These are phyloP conservation scores for Phytophthora meadii DNA, from an alignment of 352 stramenopile genomes.

Conservation along the genomic window DNA sequence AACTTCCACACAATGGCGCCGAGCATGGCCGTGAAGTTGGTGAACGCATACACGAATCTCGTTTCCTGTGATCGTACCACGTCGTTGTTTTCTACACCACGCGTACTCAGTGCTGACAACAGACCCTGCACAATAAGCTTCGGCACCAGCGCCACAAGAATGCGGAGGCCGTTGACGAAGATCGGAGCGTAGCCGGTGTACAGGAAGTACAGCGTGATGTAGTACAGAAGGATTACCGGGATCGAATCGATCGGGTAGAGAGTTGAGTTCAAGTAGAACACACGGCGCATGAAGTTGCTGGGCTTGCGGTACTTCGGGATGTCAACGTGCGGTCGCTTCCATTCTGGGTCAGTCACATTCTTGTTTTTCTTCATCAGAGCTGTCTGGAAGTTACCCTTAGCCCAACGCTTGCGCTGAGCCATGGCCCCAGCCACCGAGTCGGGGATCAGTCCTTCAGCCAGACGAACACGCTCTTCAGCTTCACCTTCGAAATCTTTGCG, in stretches of 20 bases:
- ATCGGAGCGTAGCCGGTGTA: slow-evolving; percentile 87
- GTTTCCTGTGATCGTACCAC: slow-evolving; percentile 83
- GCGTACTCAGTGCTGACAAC: slow-evolving; percentile 79
- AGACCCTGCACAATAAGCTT: slow-evolving; percentile 81
- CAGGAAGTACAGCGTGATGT: slow-evolving; percentile 88
- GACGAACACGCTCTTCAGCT: slow-evolving; percentile 70
- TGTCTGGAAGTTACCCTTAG: slow-evolving; percentile 89
- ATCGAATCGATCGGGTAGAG: slow-evolving; percentile 84
- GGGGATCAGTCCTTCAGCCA: slow-evolving; percentile 80
- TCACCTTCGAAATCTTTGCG: slow-evolving; percentile 90
- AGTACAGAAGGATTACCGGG: slow-evolving; percentile 83
- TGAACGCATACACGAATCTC: slow-evolving; percentile 86
- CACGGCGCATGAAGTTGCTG: slow-evolving; percentile 83
- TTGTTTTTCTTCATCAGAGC: slow-evolving; percentile 87
- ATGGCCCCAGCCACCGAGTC: slow-evolving; percentile 82
- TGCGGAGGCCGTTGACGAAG: slow-evolving; percentile 75
- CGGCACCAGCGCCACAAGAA: slow-evolving; percentile 70
- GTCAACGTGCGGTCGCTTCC: slow-evolving; percentile 74
- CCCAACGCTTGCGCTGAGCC: slow-evolving; percentile 83
- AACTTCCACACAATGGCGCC: slow-evolving; percentile 86
- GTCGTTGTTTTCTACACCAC: slow-evolving; percentile 82
- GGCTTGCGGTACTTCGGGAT: slow-evolving; percentile 85
- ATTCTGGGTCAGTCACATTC: slow-evolving; percentile 77
- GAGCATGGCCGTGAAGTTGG: slow-evolving; percentile 78
- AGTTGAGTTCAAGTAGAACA: slow-evolving; percentile 88